A percentile compares a stretch with the other conserved stretches of the same genome.
Conservation (phyloP, 2,329 filamentous ascomycete genomes). For the Xylaria sp. region DNA sequence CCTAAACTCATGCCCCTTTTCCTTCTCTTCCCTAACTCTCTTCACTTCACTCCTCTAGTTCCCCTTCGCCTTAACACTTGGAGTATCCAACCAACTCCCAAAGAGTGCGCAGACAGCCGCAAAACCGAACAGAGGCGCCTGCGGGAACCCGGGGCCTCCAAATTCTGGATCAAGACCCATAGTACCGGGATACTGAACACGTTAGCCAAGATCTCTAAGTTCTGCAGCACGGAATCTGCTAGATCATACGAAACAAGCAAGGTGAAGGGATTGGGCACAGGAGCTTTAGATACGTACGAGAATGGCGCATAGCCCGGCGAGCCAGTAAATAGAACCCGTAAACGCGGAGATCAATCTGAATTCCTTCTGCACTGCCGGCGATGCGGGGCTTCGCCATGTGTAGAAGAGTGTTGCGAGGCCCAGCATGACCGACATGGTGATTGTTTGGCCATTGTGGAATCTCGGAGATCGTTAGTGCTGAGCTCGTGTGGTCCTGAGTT, state of each 20-base stretch:
- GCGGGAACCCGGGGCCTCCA: constrained; percentile 56
- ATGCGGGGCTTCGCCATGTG: constrained; percentile 49
- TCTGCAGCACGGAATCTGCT: too few relatives aligned
- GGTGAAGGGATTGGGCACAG: too few relatives aligned
- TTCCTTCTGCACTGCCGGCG: constrained; percentile 45
- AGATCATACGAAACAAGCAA: too few relatives aligned
- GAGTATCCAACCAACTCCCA: constrained; percentile 38
- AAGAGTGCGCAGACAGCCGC: constrained; percentile 43
- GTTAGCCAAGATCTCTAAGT: too few relatives aligned
- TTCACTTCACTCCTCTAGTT: not conserved
- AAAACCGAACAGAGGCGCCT: constrained; percentile 48
- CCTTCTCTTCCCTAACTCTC: not conserved
- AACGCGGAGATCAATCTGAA: constrained; percentile 51
- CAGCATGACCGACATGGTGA: constrained; percentile 53
- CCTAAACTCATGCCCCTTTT: too few relatives aligned
- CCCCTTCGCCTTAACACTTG: constrained; percentile 22
- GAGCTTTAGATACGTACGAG: constrained; percentile 26
- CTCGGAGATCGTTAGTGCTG: constrained; percentile 3
- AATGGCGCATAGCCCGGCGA: constrained; percentile 52
- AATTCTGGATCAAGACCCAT: constrained; percentile 57
- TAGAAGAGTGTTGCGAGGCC: constrained; percentile 54
- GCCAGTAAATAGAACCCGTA: constrained; percentile 55
- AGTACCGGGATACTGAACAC: constrained; percentile 49
- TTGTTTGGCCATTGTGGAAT: constrained; percentile 57
- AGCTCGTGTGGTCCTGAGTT: too few relatives aligned